Percentiles rank a stretch among this genome's conserved stretches.
Conservation (phyloP, 1,139 yeast species). For the Candida labiduridarum region DNA sequence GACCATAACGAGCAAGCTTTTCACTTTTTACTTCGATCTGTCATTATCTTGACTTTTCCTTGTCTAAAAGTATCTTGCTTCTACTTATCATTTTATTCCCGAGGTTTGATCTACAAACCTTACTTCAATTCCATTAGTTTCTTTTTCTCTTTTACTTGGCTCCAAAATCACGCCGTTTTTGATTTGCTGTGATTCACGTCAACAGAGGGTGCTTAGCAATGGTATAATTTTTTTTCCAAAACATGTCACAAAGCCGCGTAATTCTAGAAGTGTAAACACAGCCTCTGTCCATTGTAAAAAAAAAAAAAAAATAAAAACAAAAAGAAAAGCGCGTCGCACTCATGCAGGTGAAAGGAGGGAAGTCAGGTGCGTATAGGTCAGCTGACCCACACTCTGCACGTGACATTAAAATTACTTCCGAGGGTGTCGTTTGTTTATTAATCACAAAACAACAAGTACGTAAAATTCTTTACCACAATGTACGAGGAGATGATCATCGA, state of each 20-base stretch:
- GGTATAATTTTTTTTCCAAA: neutral
- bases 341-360: neutral
- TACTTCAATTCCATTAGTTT: no score
- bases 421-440: neutral
- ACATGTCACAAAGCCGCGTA: constrained; percentile 1
- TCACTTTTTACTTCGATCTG: neutral
- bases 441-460: neutral
- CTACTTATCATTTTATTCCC: no score
- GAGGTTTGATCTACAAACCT: no score
- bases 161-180: neutral
- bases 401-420: neutral
- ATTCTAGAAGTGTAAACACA: constrained; percentile 3
- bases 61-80: no score
- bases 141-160: neutral
- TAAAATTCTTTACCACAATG: no score
- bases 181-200: neutral
- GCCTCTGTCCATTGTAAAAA: neutral
- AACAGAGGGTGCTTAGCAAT: neutral
- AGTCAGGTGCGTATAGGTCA: neutral
- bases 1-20: neutral
- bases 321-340: neutral
- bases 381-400: neutral
- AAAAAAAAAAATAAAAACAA: neutral
- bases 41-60: neutral
- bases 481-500: neutral